Evolutionary conservation across 768 basidiomycete species (phyloP).

Genomic region (Hemileccinum rubropunctum): DNA sequence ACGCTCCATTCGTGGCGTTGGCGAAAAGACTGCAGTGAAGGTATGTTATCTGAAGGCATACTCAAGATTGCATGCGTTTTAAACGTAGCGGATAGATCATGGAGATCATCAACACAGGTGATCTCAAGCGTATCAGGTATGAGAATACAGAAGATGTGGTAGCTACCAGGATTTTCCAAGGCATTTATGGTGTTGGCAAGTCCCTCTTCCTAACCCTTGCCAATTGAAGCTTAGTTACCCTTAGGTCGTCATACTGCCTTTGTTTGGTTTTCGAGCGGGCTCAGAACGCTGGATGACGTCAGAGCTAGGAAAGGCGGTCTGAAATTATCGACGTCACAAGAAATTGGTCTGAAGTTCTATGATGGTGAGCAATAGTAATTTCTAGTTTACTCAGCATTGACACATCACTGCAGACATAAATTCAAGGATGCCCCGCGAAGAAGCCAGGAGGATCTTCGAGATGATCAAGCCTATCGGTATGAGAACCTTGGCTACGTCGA

Average conservation of each 20-base stretch:
- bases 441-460: slow-evolving; percentile 72
- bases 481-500: slow-evolving; percentile 2
- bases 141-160: slow-evolving; percentile 65
- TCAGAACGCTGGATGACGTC: slow-evolving; percentile 77
- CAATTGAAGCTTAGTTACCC: not conserved
- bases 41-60: slow-evolving; percentile 31
- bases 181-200: slow-evolving; percentile 86
- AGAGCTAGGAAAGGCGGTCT: slow-evolving; percentile 56
- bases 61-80: not conserved
- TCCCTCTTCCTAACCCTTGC: slow-evolving; percentile 2
- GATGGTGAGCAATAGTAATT: slow-evolving; percentile 45
- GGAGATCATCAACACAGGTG: slow-evolving; percentile 76
- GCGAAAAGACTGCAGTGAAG: slow-evolving; percentile 75
- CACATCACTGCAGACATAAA: slow-evolving; percentile 63
- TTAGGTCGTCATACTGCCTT: slow-evolving; percentile 64
- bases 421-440: slow-evolving; percentile 77
- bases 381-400: not conserved
- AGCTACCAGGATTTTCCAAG: slow-evolving; percentile 58
- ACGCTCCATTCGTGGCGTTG: slow-evolving; percentile 56
- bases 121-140: slow-evolving; percentile 62
- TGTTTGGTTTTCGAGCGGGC: slow-evolving; percentile 74
- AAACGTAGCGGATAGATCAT: slow-evolving; percentile 52
- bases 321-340: slow-evolving; percentile 54
- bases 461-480: slow-evolving; percentile 69
- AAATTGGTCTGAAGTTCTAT: slow-evolving; percentile 67